Base-by-base conservation (phyloP, 768 basidiomycete genomes). In the Mycena chlorophos region DNA sequence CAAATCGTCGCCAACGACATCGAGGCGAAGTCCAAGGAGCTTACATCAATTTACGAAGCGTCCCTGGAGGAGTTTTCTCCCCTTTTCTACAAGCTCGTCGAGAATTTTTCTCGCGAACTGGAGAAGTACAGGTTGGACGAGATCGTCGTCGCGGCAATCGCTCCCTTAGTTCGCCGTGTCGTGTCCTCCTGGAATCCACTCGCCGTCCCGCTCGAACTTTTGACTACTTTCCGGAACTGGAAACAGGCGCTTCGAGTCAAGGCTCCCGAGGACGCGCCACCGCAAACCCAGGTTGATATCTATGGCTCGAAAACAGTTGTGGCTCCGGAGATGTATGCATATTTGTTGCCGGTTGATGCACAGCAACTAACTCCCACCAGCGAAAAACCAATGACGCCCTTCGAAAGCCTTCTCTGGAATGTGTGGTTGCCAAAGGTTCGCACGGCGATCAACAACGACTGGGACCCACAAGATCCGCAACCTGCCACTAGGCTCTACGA, bases 381-480 rank as follows among this genome's bases (percentile, higher is more conserved):
- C 43, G 83, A 84, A 56, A 77, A 72, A 58, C 78, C 78, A 2
- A 99, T 99, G 97, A 94, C 94, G 16, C 88, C 96, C 0, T 99
- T 91, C 68, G 97, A 99, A 68, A 91, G 88, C 56, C 76, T 98
- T 23, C 71, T 98, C 14, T 98, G 97, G 95, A 91, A 88, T 61
- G 78, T 91, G 10, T 99, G 95, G 97, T 74, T 99, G 25, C 97
- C 97, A 0, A 91, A 85, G 73, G 88, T 98, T n/a, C 85, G 97
- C 25, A 91, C 92, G 0, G 80, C 84, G 12, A 87, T 98, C 68
- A 98, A 98, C 71, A 98, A 99, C 69, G 89, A 94, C 28, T 99
- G 97, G 97, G 74, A 80, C 10, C 86, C 94, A 2, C 75, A 80
- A 49, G 74, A 84, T 34, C 85, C 94, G 3, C 73, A 82, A 16